A percentile compares a stretch with the other conserved stretches of the same genome.
Evolutionary conservation across 129 eudicot species (phyloP).

Genomic region (Lonicera japonica): DNA sequence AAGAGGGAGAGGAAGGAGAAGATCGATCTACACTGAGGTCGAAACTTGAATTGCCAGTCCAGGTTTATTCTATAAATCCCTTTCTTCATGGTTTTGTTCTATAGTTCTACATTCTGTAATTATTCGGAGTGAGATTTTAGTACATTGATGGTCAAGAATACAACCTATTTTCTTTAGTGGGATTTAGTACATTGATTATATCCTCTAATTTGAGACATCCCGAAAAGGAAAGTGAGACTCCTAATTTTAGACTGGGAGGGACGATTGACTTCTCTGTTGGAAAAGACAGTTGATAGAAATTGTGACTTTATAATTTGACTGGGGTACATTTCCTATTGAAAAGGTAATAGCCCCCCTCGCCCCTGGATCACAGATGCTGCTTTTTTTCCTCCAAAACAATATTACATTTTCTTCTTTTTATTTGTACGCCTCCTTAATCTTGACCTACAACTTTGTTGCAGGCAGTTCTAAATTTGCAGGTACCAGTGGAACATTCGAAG

Average conservation of each 20-base stretch:
- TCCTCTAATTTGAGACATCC: too few relatives aligned
- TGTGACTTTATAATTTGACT: too few relatives aligned
- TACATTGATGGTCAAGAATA: not conserved
- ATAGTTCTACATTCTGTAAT: too few relatives aligned
- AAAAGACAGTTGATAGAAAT: too few relatives aligned
- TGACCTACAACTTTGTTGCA: conserved; percentile 22
- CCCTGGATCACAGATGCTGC: too few relatives aligned
- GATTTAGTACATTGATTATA: not conserved
- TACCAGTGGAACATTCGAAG: conserved; percentile 84
- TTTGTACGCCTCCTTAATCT: not conserved
- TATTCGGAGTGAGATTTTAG: too few relatives aligned
- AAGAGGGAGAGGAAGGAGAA: conserved; percentile 93
- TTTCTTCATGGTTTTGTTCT: not conserved
- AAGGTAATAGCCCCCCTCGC: too few relatives aligned
- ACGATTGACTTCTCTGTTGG: not conserved
- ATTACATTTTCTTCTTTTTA: not conserved
- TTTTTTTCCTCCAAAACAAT: too few relatives aligned
- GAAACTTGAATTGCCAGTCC: conserved; percentile 96
- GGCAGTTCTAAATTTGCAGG: conserved; percentile 89
- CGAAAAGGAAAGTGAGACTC: not conserved
- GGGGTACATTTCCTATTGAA: too few relatives aligned
- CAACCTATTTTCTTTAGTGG: not conserved
- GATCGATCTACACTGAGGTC: conserved; percentile 70
- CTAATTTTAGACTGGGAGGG: not conserved
- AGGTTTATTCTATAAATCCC: conserved; percentile 40